Evolutionary conservation across 345 rosid genomes (phyloP).

Genomic region (Atalantia buxifolia): DNA sequence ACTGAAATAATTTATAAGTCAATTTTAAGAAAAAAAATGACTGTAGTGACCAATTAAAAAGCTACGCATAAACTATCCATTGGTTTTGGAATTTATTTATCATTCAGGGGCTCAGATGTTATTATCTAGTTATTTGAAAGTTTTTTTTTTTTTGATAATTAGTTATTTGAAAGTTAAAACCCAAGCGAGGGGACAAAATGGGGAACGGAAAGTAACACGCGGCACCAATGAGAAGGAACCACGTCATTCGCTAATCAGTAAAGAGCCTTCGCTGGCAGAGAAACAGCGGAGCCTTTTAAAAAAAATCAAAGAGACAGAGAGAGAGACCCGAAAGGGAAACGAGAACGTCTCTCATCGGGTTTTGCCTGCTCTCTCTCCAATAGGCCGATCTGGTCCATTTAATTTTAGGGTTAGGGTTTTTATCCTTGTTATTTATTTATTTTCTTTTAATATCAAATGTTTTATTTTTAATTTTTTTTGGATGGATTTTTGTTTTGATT

Average conservation of each 20-base stretch:
- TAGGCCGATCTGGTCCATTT: slow-evolving; percentile 36
- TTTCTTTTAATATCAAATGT: neutral
- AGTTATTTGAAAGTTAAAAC: too few species aligned
- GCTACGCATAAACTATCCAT: too few species aligned
- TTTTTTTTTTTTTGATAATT: too few species aligned
- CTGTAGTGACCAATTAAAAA: too few species aligned
- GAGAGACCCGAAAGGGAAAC: neutral
- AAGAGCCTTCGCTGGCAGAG: slow-evolving; percentile 28
- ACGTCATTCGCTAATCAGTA: slow-evolving; percentile 24
- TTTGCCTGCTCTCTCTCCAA: slow-evolving; percentile 8
- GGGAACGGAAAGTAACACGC: slow-evolving; percentile 8
- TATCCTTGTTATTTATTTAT: neutral
- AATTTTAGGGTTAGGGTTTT: slow-evolving; percentile 30
- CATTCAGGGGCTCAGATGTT: neutral
- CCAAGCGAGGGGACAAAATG: slow-evolving; percentile 12
- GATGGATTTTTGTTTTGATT: neutral
- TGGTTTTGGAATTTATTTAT: too few species aligned
- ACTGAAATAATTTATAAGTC: too few species aligned
- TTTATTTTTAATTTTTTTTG: neutral
- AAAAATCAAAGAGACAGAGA: neutral
- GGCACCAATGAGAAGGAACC: slow-evolving; percentile 5
- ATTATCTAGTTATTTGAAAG: neutral
- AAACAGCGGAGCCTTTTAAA: neutral
- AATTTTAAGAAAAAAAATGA: too few species aligned
- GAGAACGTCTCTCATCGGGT: neutral